A percentile compares a stretch with the other conserved stretches of the same genome.
phyloP scores from a whole-genome alignment of 2,329 filamentous ascomycete species.

The Sordariomycetes sp. region DNA sequence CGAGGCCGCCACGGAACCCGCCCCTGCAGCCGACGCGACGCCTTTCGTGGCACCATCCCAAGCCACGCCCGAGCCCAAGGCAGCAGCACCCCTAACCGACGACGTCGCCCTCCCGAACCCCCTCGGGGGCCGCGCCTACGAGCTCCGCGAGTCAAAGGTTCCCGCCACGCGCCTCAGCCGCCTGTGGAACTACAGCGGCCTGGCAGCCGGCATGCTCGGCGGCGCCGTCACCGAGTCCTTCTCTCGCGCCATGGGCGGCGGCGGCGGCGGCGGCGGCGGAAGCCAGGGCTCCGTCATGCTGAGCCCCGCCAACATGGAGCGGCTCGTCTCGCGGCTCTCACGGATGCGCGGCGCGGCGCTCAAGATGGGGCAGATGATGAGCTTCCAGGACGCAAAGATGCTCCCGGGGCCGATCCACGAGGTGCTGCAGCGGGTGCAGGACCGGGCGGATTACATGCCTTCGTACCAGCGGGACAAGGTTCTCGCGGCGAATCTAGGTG shows the following conservation, averaged over 20 bases:
- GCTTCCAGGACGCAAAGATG: slow-evolving; percentile 95
- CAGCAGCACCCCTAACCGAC: not conserved
- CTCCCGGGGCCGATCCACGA: slow-evolving; percentile 76
- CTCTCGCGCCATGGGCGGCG: slow-evolving; percentile 62
- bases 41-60: not conserved
- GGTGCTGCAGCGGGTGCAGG: slow-evolving; percentile 87
- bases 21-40: not conserved
- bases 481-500: slow-evolving; percentile 62
- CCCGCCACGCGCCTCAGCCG: slow-evolving; percentile 78
- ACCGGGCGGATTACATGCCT: slow-evolving; percentile 97
- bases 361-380: slow-evolving; percentile 96
- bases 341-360: slow-evolving; percentile 95
- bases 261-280: slow-evolving; percentile 35
- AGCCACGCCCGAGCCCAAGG: not conserved
- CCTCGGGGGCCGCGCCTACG: slow-evolving; percentile 30
- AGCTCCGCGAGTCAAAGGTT: slow-evolving; percentile 78
- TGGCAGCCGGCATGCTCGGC: slow-evolving; percentile 91
- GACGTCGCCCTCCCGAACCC: not conserved
- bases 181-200: slow-evolving; percentile 87
- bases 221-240: slow-evolving; percentile 80
- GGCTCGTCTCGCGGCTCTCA: slow-evolving; percentile 82
- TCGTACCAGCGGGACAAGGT: slow-evolving; percentile 83
- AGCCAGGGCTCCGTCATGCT: slow-evolving; percentile 66
- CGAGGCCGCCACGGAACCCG: not conserved
- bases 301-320: slow-evolving; percentile 81